Base-by-base conservation (phyloP, 148 eudicot species). In the Tetragonia tetragonoides region DNA sequence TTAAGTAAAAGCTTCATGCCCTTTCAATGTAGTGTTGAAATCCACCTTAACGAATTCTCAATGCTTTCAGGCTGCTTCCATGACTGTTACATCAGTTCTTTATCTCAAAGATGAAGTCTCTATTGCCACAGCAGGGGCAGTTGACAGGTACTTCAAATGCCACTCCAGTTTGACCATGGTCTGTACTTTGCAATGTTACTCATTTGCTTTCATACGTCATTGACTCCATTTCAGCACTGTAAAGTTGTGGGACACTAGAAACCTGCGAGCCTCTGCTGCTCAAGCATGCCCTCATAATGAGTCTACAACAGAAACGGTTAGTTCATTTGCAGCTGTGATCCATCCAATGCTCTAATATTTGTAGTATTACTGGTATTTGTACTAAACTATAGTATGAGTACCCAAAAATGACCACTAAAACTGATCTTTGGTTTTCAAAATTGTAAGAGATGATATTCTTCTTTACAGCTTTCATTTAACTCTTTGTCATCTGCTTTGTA, bases 211-310 rank as follows among this genome's bases (percentile, higher is more conserved):
- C 10, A 11, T 73, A 21, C 60, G 24, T 66, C 40, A 46, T 66
- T 68, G 68, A 12, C 61, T 84, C 39, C 53, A 67, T 62, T 82
- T 68, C 89, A 93, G 99, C 81, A 80, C 86, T 40, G 81, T 95
- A 9, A 95, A 95, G 85, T 87, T 95, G 46, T 95, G 99, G 99
- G 99, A 95, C 75, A 86, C 84, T 17, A 87, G 99, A 83, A 88
- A 87, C 81, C 87, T 95, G 18, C 92, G 90, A 81, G 71, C 71
- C 51, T 89, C 91, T 77, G 80, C 88, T 73, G 77, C 83, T 78
- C 91, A 91, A 59, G 86, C 92, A 67, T 82, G 85, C 70, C 92
- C 93, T 28, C 78, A 82, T 62, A 64, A 82, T 28, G 89, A 87
- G 42, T 63, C 77, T 7, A 81, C 80, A 44, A 75, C 74, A 67